phyloP scores from a whole-genome alignment of 2,329 filamentous ascomycete species.

The Aspergillus melleus region DNA sequence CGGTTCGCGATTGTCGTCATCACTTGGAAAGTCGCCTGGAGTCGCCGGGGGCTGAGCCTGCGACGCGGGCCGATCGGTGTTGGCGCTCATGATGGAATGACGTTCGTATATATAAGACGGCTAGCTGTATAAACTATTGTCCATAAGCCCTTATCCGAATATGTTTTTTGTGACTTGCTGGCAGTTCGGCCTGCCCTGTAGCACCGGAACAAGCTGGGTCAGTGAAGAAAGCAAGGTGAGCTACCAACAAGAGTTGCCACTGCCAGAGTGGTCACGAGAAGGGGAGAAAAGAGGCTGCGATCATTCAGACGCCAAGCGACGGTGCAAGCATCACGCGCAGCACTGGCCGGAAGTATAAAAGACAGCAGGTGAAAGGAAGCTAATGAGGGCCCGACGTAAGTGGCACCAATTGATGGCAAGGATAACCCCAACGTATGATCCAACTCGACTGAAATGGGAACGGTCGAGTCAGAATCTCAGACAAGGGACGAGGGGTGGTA shows the following conservation, averaged over 20 bases:
- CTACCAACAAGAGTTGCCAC: constrained; percentile 6
- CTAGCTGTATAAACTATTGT: neutral
- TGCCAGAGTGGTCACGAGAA: constrained; percentile 13
- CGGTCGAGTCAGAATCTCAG: neutral
- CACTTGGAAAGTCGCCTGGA: constrained; percentile 13
- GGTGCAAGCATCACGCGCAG: constrained; percentile 15
- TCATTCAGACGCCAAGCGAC: constrained; percentile 6
- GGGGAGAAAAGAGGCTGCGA: constrained; percentile 1
- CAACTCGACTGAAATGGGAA: neutral
- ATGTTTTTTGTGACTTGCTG: neutral
- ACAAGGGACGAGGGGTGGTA: neutral
- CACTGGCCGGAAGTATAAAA: constrained; percentile 4
- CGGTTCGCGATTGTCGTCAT: constrained; percentile 15
- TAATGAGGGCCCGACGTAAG: neutral
- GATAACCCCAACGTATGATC: neutral
- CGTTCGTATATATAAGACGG: neutral
- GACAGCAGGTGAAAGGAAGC: neutral
- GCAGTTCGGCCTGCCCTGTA: constrained; percentile 1
- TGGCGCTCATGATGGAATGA: constrained; percentile 15
- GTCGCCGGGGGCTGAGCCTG: constrained; percentile 7
- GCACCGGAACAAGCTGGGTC: constrained; percentile 8
- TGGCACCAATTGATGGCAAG: neutral
- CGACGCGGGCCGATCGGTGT: constrained; percentile 5
- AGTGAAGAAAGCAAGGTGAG: constrained; percentile 1
- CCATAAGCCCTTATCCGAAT: neutral